Conservation (phyloP, 1,139 yeast species). For the Blastobotrys indianensis region DNA sequence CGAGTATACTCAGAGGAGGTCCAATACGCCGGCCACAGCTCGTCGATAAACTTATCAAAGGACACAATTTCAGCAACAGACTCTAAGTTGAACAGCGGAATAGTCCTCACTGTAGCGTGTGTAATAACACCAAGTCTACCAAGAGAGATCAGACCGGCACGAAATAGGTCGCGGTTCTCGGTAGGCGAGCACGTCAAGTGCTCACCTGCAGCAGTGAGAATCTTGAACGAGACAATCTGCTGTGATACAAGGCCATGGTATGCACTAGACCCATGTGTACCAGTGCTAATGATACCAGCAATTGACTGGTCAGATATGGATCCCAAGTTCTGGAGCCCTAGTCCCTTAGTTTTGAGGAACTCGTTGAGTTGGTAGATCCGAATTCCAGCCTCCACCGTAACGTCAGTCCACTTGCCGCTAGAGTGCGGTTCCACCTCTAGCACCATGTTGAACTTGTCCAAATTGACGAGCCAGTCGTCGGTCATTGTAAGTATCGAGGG, state of each 20-base stretch:
- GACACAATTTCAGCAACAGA: slow-evolving; percentile 77
- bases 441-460: slow-evolving; percentile 61
- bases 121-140: slow-evolving; percentile 91
- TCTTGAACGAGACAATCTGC: slow-evolving; percentile 70
- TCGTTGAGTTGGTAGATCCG: slow-evolving; percentile 75
- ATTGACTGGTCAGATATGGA: slow-evolving; percentile 91
- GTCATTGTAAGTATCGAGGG: slow-evolving; percentile 92
- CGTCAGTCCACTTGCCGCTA: slow-evolving; percentile 69
- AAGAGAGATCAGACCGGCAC: slow-evolving; percentile 78
- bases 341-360: slow-evolving; percentile 52
- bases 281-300: slow-evolving; percentile 93
- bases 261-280: slow-evolving; percentile 94
- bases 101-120: slow-evolving; percentile 78
- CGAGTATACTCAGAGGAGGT: slow-evolving; percentile 84
- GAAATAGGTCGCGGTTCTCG: slow-evolving; percentile 63
- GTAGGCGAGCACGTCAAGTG: slow-evolving; percentile 62
- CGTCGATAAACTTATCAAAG: slow-evolving; percentile 67
- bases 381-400: slow-evolving; percentile 89
- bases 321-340: slow-evolving; percentile 87
- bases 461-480: slow-evolving; percentile 77
- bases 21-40: slow-evolving; percentile 60
- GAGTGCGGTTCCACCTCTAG: slow-evolving; percentile 39
- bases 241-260: slow-evolving; percentile 87
- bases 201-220: slow-evolving; percentile 64
- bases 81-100: slow-evolving; percentile 77